A percentile compares a stretch with the other conserved stretches of the same genome.
phyloP scores from a whole-genome alignment of 306 rosid species.

The Prunus mongolica region DNA sequence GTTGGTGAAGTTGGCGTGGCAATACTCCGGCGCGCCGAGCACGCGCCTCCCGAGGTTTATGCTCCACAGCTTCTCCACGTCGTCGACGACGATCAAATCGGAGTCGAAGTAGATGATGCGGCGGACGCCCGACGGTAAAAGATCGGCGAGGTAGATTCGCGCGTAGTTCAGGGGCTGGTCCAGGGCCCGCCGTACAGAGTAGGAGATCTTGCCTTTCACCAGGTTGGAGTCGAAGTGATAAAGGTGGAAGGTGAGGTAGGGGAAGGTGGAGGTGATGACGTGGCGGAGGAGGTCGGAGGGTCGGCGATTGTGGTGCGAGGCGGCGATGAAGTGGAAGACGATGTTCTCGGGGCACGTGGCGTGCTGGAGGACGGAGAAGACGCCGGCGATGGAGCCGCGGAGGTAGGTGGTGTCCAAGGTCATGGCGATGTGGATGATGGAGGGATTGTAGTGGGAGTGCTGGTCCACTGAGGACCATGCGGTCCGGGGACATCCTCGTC shows the following conservation, averaged over 20 bases:
- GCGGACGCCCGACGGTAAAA: slow-evolving; percentile 50
- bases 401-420: slow-evolving; percentile 80
- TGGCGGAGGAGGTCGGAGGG: slow-evolving; percentile 49
- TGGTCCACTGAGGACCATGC: slow-evolving; percentile 26
- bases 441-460: slow-evolving; percentile 26
- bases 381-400: slow-evolving; percentile 87
- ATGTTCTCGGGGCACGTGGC: slow-evolving; percentile 81
- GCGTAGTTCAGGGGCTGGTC: slow-evolving; percentile 96
- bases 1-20: slow-evolving; percentile 85
- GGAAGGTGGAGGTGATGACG: slow-evolving; percentile 61
- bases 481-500: slow-evolving; percentile 47
- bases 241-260: slow-evolving; percentile 62
- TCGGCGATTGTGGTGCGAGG: slow-evolving; percentile 37
- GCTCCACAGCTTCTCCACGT: slow-evolving; percentile 80
- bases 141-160: slow-evolving; percentile 74
- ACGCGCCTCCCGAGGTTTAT: slow-evolving; percentile 58
- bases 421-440: slow-evolving; percentile 84
- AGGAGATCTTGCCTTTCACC: slow-evolving; percentile 77
- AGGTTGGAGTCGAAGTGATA: slow-evolving; percentile 71
- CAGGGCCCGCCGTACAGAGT: slow-evolving; percentile 73
- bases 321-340: slow-evolving; percentile 75
- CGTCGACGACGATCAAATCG: slow-evolving; percentile 81
- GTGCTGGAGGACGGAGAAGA: slow-evolving; percentile 81
- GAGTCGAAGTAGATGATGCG: slow-evolving; percentile 88
- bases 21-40: slow-evolving; percentile 85